Conservation (phyloP, 2,329 filamentous ascomycete genomes). For the Nemania sp. region DNA sequence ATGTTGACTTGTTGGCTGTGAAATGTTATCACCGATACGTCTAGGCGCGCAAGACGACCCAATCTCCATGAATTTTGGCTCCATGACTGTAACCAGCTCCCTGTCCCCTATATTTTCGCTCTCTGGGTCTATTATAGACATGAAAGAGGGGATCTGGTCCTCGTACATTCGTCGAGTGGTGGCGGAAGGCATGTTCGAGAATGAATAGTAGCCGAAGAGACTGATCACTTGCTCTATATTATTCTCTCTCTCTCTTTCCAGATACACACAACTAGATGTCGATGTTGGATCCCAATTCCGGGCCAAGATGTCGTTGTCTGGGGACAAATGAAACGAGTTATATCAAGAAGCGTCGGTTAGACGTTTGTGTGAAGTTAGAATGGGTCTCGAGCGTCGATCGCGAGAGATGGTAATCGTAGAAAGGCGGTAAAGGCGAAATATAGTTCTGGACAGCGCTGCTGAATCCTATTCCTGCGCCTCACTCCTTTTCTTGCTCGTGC, state of each 20-base stretch:
- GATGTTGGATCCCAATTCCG: slow-evolving; percentile 6
- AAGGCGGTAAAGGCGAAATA: slow-evolving; percentile 29
- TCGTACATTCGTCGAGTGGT: slow-evolving; percentile 65
- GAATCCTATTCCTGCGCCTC: slow-evolving; percentile 49
- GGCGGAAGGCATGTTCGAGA: slow-evolving; percentile 63
- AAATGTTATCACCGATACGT: slow-evolving; percentile 35
- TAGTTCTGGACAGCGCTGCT: slow-evolving; percentile 56
- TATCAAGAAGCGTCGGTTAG: slow-evolving; percentile 22
- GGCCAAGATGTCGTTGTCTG: not conserved
- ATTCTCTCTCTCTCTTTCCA: not conserved
- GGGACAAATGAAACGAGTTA: not conserved
- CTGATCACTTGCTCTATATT: not conserved
- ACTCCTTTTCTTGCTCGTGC: slow-evolving; percentile 32
- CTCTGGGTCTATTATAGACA: slow-evolving; percentile 74
- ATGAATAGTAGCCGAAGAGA: not conserved
- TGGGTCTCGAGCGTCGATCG: slow-evolving; percentile 25
- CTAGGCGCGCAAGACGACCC: slow-evolving; percentile 45
- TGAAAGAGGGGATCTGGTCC: slow-evolving; percentile 75
- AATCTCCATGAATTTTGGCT: slow-evolving; percentile 57
- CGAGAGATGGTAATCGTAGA: slow-evolving; percentile 34
- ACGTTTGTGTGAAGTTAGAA: slow-evolving; percentile 24
- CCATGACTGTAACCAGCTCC: slow-evolving; percentile 58
- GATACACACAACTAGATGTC: not conserved
- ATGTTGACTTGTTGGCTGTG: slow-evolving; percentile 45
- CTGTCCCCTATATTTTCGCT: slow-evolving; percentile 58